Evolutionary conservation across 208 protist genomes (phyloP).

Genomic region (Willaertia magna): DNA sequence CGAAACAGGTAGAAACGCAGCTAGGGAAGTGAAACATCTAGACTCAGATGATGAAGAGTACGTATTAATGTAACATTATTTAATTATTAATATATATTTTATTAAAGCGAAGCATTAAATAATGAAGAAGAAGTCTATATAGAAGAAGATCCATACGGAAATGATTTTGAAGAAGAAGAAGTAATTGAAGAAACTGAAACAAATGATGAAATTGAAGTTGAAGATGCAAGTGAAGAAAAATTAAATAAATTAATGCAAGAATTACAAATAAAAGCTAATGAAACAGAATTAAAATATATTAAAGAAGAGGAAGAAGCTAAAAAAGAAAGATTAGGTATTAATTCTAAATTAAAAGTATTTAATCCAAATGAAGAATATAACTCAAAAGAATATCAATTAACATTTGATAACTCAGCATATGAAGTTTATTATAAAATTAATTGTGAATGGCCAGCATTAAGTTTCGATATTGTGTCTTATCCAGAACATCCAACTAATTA

Average conservation of each 20-base stretch:
- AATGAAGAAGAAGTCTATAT: too few relatives aligned
- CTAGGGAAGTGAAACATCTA: too few relatives aligned
- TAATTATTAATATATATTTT: too few relatives aligned
- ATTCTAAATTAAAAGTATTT: not conserved
- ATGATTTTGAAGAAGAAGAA: slow-evolving; percentile 13
- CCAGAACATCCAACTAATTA: slow-evolving; percentile 34
- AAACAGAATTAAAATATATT: not conserved
- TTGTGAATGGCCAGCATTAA: slow-evolving; percentile 27
- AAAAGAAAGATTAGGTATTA: slow-evolving; percentile 17
- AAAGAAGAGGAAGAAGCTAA: slow-evolving; percentile 21
- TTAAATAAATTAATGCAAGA: not conserved
- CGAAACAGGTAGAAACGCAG: too few relatives aligned
- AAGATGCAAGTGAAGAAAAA: not conserved
- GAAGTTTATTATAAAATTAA: slow-evolving; percentile 20
- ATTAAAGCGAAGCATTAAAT: too few relatives aligned
- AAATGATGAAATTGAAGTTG: not conserved
- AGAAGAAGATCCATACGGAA: slow-evolving; percentile 15
- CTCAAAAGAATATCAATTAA: slow-evolving; percentile 12
- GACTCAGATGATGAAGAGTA: too few relatives aligned
- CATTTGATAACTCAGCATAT: slow-evolving; percentile 22
- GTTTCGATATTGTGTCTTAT: slow-evolving; percentile 23
- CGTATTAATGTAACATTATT: too few relatives aligned
- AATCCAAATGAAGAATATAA: not conserved
- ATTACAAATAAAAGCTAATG: not conserved
- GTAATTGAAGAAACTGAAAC: slow-evolving; percentile 15